Percentiles rank a stretch among this genome's conserved stretches.
These are phyloP conservation scores for Sclerotinia minor DNA, from an alignment of 2,329 filamentous ascomycete species.

Conservation along the genomic window DNA sequence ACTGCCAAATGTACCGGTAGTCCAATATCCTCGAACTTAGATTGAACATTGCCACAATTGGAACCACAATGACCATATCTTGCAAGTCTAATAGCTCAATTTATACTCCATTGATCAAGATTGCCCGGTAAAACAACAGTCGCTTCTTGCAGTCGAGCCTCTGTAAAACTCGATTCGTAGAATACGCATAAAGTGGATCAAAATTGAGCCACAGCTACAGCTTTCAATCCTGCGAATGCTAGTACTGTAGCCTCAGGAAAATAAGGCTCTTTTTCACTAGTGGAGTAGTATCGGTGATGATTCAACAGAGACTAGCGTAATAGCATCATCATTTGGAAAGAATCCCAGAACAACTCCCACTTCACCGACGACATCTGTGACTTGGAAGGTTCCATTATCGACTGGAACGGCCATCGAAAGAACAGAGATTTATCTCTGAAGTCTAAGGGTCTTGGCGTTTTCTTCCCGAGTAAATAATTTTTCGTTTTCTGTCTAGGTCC, in stretches of 20 bases:
- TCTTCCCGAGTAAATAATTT: neutral
- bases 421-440: neutral
- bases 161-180: neutral
- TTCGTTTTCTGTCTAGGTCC: neutral
- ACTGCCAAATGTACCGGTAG: too few relatives aligned
- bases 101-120: neutral
- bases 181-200: neutral
- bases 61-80: neutral
- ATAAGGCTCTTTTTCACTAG: neutral
- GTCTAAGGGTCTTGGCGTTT: neutral
- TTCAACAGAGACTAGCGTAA: neutral
- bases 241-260: neutral
- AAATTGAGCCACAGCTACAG: neutral
- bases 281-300: neutral
- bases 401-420: neutral
- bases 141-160: neutral
- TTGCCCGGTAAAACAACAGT: neutral
- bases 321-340: neutral
- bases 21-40: neutral
- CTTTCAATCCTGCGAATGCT: neutral
- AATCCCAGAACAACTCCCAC: neutral
- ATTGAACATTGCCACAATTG: neutral
- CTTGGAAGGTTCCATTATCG: neutral
- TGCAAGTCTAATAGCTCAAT: neutral
- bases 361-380: neutral